Conservation (phyloP, 768 basidiomycete species). For the Suillus spraguei region DNA sequence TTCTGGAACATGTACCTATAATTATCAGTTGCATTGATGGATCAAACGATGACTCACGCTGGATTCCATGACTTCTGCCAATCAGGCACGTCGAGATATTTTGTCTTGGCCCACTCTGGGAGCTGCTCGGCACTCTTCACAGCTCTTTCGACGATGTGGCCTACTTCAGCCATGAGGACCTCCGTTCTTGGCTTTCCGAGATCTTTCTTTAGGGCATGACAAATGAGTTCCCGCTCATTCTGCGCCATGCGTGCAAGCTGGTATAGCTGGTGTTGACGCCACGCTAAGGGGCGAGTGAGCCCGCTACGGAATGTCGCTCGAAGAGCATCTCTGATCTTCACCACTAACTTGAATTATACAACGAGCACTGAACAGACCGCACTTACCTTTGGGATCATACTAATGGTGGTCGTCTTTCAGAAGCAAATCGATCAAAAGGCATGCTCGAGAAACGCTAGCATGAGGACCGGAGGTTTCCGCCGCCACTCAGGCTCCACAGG, state of each 20-base stretch:
- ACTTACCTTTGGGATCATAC: slow-evolving; percentile 31
- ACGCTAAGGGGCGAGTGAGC: slow-evolving; percentile 51
- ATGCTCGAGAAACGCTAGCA: too few relatives aligned
- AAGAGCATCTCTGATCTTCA: slow-evolving; percentile 41
- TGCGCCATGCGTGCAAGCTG: slow-evolving; percentile 65
- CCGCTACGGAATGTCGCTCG: slow-evolving; percentile 51
- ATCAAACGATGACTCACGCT: slow-evolving; percentile 26
- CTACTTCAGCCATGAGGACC: slow-evolving; percentile 46
- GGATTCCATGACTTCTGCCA: slow-evolving; percentile 56
- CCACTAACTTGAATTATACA: not conserved
- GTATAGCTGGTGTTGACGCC: slow-evolving; percentile 66
- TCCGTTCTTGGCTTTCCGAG: slow-evolving; percentile 47
- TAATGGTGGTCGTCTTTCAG: slow-evolving; percentile 11
- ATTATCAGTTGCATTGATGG: not conserved
- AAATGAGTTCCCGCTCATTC: slow-evolving; percentile 57
- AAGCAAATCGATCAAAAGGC: not conserved
- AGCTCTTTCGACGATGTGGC: slow-evolving; percentile 41
- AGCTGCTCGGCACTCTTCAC: slow-evolving; percentile 49
- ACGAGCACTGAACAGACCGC: not conserved
- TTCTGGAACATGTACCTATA: slow-evolving; percentile 13
- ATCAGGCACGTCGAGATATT: slow-evolving; percentile 36
- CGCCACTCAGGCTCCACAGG: too few relatives aligned
- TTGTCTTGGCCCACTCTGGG: slow-evolving; percentile 59
- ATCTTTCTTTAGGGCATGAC: slow-evolving; percentile 44
- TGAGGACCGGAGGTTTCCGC: too few relatives aligned